phyloP scores from a whole-genome alignment of 2,329 filamentous ascomycete genomes.

The Aspergillus sclerotialis region DNA sequence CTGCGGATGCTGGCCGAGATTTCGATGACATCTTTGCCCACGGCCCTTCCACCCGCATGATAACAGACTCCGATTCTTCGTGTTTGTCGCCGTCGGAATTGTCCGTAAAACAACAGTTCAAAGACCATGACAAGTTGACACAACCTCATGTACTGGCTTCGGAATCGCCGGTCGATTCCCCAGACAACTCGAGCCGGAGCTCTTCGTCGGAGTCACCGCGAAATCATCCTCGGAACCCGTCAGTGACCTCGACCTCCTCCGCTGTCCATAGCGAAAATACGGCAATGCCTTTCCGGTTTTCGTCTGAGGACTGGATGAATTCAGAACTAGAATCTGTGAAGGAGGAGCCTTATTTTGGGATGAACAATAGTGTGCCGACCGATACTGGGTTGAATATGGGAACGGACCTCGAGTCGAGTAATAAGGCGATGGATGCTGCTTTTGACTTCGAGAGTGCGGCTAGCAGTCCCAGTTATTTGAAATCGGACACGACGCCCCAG shows the following conservation, averaged over 20 bases:
- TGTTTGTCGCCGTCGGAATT: conserved; percentile 23
- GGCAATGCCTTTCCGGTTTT: conserved; percentile 28
- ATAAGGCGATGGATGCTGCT: conserved; percentile 42
- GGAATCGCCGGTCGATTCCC: conserved; percentile 39
- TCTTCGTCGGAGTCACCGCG: conserved; percentile 37
- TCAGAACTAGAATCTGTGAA: conserved; percentile 28
- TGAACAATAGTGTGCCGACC: conserved; percentile 27
- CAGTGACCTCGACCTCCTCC: conserved; percentile 34
- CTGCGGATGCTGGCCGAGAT: conserved; percentile 30
- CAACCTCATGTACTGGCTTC: conserved; percentile 25
- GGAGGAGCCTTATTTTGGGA: conserved; percentile 34
- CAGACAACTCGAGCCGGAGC: conserved; percentile 35
- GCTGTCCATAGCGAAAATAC: conserved; percentile 31
- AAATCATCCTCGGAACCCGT: conserved; percentile 34
- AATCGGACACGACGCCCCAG: conserved; percentile 17
- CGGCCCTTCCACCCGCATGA: conserved; percentile 23
- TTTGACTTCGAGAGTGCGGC: conserved; percentile 44
- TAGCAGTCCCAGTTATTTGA: conserved; percentile 39
- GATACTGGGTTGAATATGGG: conserved; percentile 25
- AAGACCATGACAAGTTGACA: conserved; percentile 26
- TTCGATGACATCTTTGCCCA: conserved; percentile 37
- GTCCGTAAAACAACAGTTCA: conserved; percentile 21
- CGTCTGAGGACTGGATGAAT: conserved; percentile 31
- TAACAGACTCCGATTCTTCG: conserved; percentile 20
- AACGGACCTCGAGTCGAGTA: conserved; percentile 38